Base-by-base conservation (phyloP, 2,329 filamentous ascomycete genomes). In the Amauroascus niger region DNA sequence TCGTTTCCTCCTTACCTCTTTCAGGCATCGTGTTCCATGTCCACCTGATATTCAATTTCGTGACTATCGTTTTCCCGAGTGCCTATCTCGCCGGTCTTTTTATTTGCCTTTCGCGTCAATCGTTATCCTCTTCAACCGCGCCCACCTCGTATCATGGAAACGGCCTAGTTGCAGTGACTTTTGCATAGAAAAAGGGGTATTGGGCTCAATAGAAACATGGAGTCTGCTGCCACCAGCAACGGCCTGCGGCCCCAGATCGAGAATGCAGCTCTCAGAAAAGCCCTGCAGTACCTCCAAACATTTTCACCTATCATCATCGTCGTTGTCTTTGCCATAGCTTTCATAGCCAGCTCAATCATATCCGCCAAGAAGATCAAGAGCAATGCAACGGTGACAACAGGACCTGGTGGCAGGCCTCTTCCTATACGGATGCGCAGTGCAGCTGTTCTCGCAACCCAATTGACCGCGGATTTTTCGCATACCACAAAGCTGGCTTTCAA, bases 361-460 rank as follows among this genome's bases (percentile, higher is more conserved):
- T 72, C 75, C 18, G 74, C 78, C 37, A 76, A 67, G 59, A 72
- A 72, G 60, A 71, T 74, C 58, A 68, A 69, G 58, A 67, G 72
- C 44, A 67, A 74, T 62, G 65, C 70, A 40, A 67, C 71, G 56
- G 78, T 75, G 20, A 74, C 69, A 30, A 82, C 78, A 51, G 90
- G 90, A n/a, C 89, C 90, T 1, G 90, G 88, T 53, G 91, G 90
- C 60, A 90, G 94, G 68, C 88, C 88, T 32, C 75, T 96, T 52
- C 89, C 88, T 56, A 86, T 82, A 65, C 81, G 74, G 71, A 75
- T 68, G 55, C 65, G 71, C 67, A 78, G 66, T 65, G 70, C 68
- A 60, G 74, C 71, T 68, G 72, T 69, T 63, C 74, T 70, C 65
- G 73, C 73, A 59, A 74, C 75, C 62, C 69, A 73, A 56, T 67